Percentiles rank a stretch among this genome's conserved stretches.
Conservation (phyloP, 257 asterid genomes). For the Marsdenia floribunda region DNA sequence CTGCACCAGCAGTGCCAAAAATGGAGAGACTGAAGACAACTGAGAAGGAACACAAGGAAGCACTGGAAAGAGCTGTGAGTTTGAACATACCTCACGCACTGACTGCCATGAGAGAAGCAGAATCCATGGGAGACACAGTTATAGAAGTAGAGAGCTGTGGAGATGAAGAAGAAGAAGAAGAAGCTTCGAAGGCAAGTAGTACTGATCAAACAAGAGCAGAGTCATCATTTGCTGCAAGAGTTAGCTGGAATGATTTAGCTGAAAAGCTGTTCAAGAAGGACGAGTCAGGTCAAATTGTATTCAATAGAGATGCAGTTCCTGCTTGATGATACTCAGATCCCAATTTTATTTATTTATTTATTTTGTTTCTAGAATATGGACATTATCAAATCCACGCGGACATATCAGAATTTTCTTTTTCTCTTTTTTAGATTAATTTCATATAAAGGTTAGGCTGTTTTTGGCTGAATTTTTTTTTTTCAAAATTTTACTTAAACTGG, state of each 20-base stretch:
- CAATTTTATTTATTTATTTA: too few species aligned
- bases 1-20: constrained; percentile 65
- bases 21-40: constrained; percentile 55
- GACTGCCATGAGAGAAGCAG: constrained; percentile 31
- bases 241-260: constrained; percentile 66
- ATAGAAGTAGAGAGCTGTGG: constrained; percentile 15
- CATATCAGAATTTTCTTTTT: too few species aligned
- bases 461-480: too few species aligned
- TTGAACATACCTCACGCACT: constrained; percentile 76
- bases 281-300: constrained; percentile 36
- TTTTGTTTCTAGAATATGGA: too few species aligned
- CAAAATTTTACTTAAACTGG: too few species aligned
- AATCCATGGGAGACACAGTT: constrained; percentile 22
- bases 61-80: constrained; percentile 81
- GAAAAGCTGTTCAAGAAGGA: constrained; percentile 54
- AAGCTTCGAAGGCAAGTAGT: constrained; percentile 2
- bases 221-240: constrained; percentile 26
- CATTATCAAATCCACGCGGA: too few species aligned
- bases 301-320: constrained; percentile 28
- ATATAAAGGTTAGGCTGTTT: too few species aligned
- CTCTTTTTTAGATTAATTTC: too few species aligned
- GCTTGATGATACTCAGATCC: background rate
- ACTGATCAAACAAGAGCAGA: constrained; percentile 8
- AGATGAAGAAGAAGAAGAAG: constrained; percentile 1
- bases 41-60: constrained; percentile 87